Evolutionary conservation across 2,329 filamentous ascomycete species (phyloP), one percentile per base, ranked within the genome.

Genomic region (Fusarium bulbicola): DNA sequence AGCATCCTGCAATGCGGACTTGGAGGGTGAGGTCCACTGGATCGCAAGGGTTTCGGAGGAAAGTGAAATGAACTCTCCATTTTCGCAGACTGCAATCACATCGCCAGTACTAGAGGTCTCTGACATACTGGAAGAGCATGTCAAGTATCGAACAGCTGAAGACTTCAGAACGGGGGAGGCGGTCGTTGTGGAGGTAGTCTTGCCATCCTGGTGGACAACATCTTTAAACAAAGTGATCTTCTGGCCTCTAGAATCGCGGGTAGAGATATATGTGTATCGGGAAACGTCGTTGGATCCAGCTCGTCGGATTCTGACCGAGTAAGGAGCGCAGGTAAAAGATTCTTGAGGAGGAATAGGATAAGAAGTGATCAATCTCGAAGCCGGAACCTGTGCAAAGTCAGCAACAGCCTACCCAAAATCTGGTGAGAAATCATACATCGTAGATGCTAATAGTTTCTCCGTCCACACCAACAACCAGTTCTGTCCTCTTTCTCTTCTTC

Each of bases 321-420:
- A 87, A 26, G 90, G 87, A 14, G 90, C 81, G 80, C 90, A 92
- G 60, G 89, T 89, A 78, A 92, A 91, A 58, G 85, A 86, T 59
- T 90, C 87, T 79, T 91, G 89, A 4, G 90, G 91, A 32, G 90
- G 88, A 68, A 92, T 87, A 28, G 90, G 90, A 79, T 92, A 92
- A 5, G 90, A 92, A 12, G 90, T 92, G 75, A 92, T 86, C 69
- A 92, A 83, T 68, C 88, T 85, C 11, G 90, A 88, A 7, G 89
- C 87, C 7, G 89, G 85, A 50, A 92, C 85, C 90, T 92, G 71
- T 65, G 36, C 67, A 32, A 34, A 21, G 49, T 68, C 59, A 72
- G 63, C 32, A 59, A 57, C n/a, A 61, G 26, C 18, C 20, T 20
- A n/a, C 20, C 37, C 26, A 36, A 24, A 11, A 28, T 20, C 21